Base-by-base conservation (phyloP, 192 early-diverging fungal species). In the Gigaspora rosea region DNA sequence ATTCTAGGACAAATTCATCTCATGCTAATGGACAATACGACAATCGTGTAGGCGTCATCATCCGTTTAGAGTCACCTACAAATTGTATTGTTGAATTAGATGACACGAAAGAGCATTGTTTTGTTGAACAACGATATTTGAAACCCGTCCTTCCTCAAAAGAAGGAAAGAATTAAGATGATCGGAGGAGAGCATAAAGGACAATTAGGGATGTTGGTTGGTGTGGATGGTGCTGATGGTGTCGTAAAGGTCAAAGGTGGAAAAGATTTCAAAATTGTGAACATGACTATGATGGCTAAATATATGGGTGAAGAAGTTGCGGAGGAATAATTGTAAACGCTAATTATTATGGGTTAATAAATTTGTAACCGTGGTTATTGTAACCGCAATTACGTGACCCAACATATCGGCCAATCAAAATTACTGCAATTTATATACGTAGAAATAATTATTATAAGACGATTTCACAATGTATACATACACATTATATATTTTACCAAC, bases 111-210 rank as follows among this genome's bases (percentile, higher is more conserved):
- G 10, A 89, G 88, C 63, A 78, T 78, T 35, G 81, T 86, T 33
- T 61, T 86, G 36, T 73, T 85, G 58, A 83, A 85, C 50, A 77
- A 78, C 50, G 12, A 32, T 76, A 59, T 47, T 73, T 91, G 36
- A 86, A 86, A 12, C 86, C 88, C 2, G 87, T 90, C 18, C 83
- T 86, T 20, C 91, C 92, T 4, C 84, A 84, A 68, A 93, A 92
- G 81, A 90, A 87, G 62, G 91, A 94, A 80, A 88, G 87, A 18
- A 90, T 94, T 35, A 87, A 92, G 71, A 85, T 94, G 9, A 85
- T 94, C 35, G 80, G 86, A 35, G 90, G 90, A 15, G 73, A 86
- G 12, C 78, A 88, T 51, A 85, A 86, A 51, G 90, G 90, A 22
- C 79, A 86, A 20, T 68, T 90, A 18, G 93, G 92, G 5, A 86